phyloP scores from a whole-genome alignment of 2,329 filamentous ascomycete species.

The Stemphylium vesicarium region DNA sequence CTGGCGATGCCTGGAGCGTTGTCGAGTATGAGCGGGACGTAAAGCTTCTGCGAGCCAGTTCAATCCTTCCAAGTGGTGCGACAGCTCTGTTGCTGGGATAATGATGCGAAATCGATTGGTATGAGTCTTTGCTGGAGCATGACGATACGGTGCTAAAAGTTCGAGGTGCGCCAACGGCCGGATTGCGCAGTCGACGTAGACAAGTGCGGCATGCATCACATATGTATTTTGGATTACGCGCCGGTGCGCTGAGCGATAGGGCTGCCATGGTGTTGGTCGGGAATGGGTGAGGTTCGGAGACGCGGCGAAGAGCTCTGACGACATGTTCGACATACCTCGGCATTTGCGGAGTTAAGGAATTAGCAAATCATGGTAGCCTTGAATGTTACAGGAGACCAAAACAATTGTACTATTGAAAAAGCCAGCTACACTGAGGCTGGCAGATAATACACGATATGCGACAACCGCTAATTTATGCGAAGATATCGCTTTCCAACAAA shows the following conservation, averaged over 20 bases:
- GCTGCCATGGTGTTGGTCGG: constrained; percentile 19
- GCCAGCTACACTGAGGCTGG: constrained; percentile 12
- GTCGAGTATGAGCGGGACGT: not conserved
- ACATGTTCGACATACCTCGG: constrained; percentile 17
- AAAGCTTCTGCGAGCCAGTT: not conserved
- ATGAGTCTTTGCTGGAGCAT: not conserved
- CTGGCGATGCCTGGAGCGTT: not conserved
- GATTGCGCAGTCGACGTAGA: constrained; percentile 3
- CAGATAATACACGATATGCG: constrained; percentile 6
- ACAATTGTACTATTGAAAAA: constrained; percentile 3
- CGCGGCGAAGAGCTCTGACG: constrained; percentile 9
- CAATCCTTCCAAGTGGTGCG: no score
- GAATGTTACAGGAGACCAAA: not conserved
- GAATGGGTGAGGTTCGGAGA: not conserved
- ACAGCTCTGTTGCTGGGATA: not conserved
- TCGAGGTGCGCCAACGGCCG: constrained; percentile 10
- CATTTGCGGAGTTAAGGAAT: constrained; percentile 24
- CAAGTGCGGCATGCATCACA: constrained; percentile 30
- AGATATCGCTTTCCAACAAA: constrained; percentile 13
- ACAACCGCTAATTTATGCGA: constrained; percentile 5
- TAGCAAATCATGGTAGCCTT: not conserved
- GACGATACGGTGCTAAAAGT: constrained; percentile 19
- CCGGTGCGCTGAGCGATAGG: constrained; percentile 1
- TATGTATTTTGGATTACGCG: constrained; percentile 16
- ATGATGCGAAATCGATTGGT: constrained; percentile 38